Conservation (phyloP, 2,329 filamentous ascomycete species). For the Colletotrichum karsti region DNA sequence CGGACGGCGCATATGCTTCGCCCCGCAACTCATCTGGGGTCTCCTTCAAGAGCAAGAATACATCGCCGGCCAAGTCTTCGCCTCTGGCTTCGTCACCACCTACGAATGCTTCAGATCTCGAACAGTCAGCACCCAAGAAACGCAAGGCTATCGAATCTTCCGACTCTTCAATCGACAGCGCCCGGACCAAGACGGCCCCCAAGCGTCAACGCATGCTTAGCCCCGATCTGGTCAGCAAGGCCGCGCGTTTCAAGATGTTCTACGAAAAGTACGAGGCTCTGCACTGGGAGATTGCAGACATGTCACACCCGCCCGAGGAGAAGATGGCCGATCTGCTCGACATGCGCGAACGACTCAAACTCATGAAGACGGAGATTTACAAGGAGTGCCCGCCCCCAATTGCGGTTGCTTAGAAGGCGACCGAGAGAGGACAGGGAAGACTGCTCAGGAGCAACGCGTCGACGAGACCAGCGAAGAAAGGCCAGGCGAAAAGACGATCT, state of each 20-base stretch:
- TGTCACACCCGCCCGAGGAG: slow-evolving; percentile 59
- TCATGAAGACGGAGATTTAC: slow-evolving; percentile 69
- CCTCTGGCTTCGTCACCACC: slow-evolving; percentile 72
- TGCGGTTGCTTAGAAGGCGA: slow-evolving; percentile 24
- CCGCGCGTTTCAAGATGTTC: slow-evolving; percentile 62
- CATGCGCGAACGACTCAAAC: slow-evolving; percentile 62
- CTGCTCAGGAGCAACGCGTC: neutral
- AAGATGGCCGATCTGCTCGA: slow-evolving; percentile 60
- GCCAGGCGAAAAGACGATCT: neutral
- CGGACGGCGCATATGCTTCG: slow-evolving; percentile 58
- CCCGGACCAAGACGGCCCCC: slow-evolving; percentile 30
- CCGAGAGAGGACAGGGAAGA: neutral
- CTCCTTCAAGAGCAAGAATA: slow-evolving; percentile 52
- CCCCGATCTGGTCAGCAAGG: slow-evolving; percentile 60
- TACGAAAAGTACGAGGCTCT: slow-evolving; percentile 67
- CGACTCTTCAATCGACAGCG: slow-evolving; percentile 24
- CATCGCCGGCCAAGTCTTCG: slow-evolving; percentile 69
- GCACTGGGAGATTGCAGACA: slow-evolving; percentile 61
- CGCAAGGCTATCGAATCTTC: slow-evolving; percentile 45
- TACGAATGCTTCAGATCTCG: slow-evolving; percentile 71
- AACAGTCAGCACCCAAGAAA: slow-evolving; percentile 55
- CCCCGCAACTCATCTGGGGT: slow-evolving; percentile 49
- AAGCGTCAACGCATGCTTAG: slow-evolving; percentile 50
- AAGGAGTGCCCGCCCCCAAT: slow-evolving; percentile 47
- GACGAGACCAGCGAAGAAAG: slow-evolving; percentile 2